Evolutionary conservation across 176 grass and related monocot species (phyloP).

Genomic region (Cocos nucifera): DNA sequence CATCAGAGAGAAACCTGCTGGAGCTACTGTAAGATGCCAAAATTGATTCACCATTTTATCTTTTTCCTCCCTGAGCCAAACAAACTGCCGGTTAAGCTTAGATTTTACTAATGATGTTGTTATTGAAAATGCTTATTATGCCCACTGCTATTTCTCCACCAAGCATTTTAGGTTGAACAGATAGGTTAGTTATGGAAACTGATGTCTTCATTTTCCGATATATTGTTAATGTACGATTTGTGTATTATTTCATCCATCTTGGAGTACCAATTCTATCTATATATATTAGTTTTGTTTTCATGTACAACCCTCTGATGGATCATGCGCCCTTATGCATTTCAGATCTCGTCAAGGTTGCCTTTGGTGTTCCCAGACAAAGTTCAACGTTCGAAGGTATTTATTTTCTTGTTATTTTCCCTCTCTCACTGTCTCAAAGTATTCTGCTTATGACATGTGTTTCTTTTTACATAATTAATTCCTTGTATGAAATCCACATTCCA

Average conservation of each 20-base stretch:
- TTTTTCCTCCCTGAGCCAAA: not conserved
- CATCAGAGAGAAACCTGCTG: slow-evolving; percentile 24
- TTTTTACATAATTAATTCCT: no score
- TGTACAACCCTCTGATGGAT: slow-evolving; percentile 13
- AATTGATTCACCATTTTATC: not conserved
- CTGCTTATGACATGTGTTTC: no score
- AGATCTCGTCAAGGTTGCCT: slow-evolving; percentile 80
- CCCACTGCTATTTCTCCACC: no score
- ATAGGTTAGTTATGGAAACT: no score
- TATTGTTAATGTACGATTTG: no score
- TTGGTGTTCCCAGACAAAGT: slow-evolving; percentile 82
- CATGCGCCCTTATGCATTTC: slow-evolving; percentile 20
- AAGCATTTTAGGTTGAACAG: no score
- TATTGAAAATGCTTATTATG: not conserved
- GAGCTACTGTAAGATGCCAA: slow-evolving; percentile 26
- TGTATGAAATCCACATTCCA: no score
- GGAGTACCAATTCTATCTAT: not conserved
- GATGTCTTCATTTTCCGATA: no score
- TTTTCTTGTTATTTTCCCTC: not conserved
- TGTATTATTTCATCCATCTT: no score
- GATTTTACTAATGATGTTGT: not conserved
- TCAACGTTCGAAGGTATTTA: slow-evolving; percentile 85
- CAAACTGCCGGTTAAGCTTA: not conserved
- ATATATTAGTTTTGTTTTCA: slow-evolving; percentile 12
- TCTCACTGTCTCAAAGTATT: no score